Evolutionary conservation across 768 basidiomycete species (phyloP).

Genomic region (Butyriboletus loyo): DNA sequence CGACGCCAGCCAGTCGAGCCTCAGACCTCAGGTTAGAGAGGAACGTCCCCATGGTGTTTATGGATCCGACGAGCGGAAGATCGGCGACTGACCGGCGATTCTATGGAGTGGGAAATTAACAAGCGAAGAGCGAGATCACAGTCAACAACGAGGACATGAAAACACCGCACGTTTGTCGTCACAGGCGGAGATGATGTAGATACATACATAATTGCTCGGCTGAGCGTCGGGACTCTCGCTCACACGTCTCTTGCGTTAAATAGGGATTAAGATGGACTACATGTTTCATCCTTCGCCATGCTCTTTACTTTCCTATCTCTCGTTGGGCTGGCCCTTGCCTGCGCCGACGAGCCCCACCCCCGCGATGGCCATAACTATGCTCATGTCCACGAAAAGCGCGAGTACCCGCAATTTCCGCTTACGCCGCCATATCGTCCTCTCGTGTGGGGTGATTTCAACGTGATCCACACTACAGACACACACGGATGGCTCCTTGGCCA

Average conservation of each 20-base stretch:
- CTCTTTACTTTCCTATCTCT: conserved; percentile 17
- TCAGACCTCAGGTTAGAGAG: background rate
- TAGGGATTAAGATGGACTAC: background rate
- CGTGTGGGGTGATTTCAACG: conserved; percentile 87
- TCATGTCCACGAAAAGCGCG: conserved; percentile 31
- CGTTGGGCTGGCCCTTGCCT: conserved; percentile 20
- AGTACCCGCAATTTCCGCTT: conserved; percentile 40
- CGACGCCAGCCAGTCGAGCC: background rate
- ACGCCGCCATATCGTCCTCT: conserved; percentile 64
- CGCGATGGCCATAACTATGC: conserved; percentile 33
- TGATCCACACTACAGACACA: conserved; percentile 83
- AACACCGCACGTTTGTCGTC: background rate
- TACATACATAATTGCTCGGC: too few species aligned
- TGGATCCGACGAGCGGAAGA: too few species aligned
- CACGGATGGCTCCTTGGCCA: conserved; percentile 85
- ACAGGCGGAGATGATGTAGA: background rate
- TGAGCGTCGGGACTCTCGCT: too few species aligned
- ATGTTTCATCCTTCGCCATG: background rate
- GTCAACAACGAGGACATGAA: background rate
- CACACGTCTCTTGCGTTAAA: background rate
- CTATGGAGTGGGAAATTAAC: background rate
- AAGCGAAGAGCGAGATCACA: too few species aligned
- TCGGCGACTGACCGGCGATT: too few species aligned
- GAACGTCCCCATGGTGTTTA: too few species aligned
- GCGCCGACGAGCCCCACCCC: conserved; percentile 14